Evolutionary conservation across 257 asterid genomes (phyloP).

Genomic region (Nicotiana obtusifolia): DNA sequence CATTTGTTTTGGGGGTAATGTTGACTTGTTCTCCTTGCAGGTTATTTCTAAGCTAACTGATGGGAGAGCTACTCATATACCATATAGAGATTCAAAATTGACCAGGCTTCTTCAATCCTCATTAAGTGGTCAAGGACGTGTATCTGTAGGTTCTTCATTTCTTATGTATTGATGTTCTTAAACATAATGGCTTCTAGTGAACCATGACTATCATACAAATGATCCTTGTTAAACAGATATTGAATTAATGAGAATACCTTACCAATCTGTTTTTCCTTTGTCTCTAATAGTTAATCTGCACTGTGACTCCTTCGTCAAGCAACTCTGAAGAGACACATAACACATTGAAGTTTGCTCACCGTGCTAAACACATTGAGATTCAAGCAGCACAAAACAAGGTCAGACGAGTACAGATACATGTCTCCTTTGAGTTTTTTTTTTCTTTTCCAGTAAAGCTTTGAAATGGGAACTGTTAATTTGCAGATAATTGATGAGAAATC

Average conservation of each 20-base stretch:
- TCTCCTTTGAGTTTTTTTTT: neutral
- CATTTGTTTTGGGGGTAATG: conserved; percentile 4
- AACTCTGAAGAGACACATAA: conserved; percentile 97
- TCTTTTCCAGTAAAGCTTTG: neutral
- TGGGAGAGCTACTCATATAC: conserved; percentile 80
- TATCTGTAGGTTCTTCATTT: conserved; percentile 63
- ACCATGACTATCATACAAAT: conserved; percentile 2
- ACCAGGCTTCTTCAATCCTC: conserved; percentile 98
- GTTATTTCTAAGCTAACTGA: conserved; percentile 95
- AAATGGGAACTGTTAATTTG: conserved; percentile 30
- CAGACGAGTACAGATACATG: conserved; percentile 2
- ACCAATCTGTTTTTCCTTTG: conserved; percentile 4
- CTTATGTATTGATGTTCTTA: conserved; percentile 2
- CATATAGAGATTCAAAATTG: conserved; percentile 95
- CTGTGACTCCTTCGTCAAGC: conserved; percentile 94
- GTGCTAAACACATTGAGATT: conserved; percentile 96
- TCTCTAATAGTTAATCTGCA: conserved; percentile 77
- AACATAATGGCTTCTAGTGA: neutral
- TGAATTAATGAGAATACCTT: neutral
- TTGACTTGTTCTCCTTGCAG: conserved; percentile 41
- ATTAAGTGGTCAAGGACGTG: conserved; percentile 96
- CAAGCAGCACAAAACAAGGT: conserved; percentile 96
- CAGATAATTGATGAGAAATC: conserved; percentile 99
- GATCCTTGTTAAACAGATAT: neutral
- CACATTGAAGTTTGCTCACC: conserved; percentile 97